A percentile compares a stretch with the other conserved stretches of the same genome.
Evolutionary conservation across 345 rosid species (phyloP).

Genomic region (Physaria fendleri): DNA sequence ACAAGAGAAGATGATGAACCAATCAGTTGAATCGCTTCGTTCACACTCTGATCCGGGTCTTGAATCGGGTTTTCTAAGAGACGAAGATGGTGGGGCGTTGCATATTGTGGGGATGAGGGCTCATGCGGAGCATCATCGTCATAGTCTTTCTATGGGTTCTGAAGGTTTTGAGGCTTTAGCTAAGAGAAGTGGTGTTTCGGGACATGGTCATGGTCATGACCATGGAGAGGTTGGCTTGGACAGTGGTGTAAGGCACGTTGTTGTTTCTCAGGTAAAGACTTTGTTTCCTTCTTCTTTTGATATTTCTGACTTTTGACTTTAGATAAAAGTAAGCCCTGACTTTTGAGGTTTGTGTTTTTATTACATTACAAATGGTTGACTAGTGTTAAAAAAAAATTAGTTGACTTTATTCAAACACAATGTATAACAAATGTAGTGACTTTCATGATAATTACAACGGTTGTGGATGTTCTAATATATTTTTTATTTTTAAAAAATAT

Average conservation of each 20-base stretch:
- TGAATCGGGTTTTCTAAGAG: slow-evolving; percentile 34
- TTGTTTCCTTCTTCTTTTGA: not conserved
- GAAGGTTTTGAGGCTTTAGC: slow-evolving; percentile 47
- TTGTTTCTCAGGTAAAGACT: slow-evolving; percentile 72
- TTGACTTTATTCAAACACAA: not conserved
- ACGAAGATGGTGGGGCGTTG: slow-evolving; percentile 62
- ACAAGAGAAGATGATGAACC: slow-evolving; percentile 42
- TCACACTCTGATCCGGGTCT: slow-evolving; percentile 32
- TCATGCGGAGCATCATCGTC: slow-evolving; percentile 82
- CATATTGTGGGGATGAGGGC: slow-evolving; percentile 93
- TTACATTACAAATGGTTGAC: not conserved
- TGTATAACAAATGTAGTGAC: not conserved
- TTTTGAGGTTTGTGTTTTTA: not conserved
- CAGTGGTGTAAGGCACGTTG: slow-evolving; percentile 66
- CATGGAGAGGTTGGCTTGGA: slow-evolving; percentile 42
- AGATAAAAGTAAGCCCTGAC: not conserved
- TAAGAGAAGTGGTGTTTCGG: slow-evolving; percentile 10
- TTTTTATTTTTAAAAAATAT: too few relatives aligned
- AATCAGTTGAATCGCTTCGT: slow-evolving; percentile 35
- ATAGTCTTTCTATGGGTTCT: slow-evolving; percentile 55
- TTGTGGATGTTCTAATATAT: too few relatives aligned
- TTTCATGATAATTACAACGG: not conserved
- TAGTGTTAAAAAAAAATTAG: not conserved
- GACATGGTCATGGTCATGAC: slow-evolving; percentile 23
- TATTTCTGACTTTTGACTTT: slow-evolving; percentile 3